These are phyloP conservation scores for Ustilago xerochloae DNA, from an alignment of 1,284 basidiomycete genomes.

Conservation along the genomic window DNA sequence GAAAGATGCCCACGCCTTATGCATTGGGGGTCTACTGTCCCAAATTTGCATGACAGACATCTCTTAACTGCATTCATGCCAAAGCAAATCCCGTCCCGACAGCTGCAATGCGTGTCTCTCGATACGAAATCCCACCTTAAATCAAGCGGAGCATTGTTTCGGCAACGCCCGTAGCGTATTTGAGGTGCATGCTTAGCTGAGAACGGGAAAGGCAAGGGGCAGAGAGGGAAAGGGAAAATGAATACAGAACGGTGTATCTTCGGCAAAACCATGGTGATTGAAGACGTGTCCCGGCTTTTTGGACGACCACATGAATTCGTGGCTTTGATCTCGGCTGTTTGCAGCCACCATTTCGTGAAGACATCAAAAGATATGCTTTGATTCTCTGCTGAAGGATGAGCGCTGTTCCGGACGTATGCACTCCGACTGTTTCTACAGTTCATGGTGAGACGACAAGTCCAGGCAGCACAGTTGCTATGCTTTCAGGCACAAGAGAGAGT, in stretches of 20 bases:
- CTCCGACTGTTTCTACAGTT: too few relatives aligned
- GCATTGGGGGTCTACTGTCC: too few relatives aligned
- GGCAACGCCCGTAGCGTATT: neutral
- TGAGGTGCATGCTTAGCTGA: neutral
- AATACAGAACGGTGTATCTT: neutral
- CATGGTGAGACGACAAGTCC: too few relatives aligned
- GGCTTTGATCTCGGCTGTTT: neutral
- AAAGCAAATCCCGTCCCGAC: too few relatives aligned
- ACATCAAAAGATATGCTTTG: too few relatives aligned
- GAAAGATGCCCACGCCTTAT: neutral
- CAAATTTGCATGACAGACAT: too few relatives aligned
- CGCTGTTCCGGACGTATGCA: neutral
- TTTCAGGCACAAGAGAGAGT: neutral
- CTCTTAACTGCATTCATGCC: too few relatives aligned
- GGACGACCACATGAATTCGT: slow-evolving; percentile 2
- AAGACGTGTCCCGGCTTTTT: neutral
- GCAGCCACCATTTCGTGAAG: too few relatives aligned
- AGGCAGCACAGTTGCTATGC: neutral
- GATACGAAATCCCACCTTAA: neutral
- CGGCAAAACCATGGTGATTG: neutral
- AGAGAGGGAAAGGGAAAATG: too few relatives aligned
- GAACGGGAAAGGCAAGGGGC: neutral
- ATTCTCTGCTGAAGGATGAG: too few relatives aligned
- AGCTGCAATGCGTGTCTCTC: too few relatives aligned
- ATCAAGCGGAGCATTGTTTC: neutral